Evolutionary conservation across 78 protist species (phyloP).

Genomic region (Polysphondylium violaceum): DNA sequence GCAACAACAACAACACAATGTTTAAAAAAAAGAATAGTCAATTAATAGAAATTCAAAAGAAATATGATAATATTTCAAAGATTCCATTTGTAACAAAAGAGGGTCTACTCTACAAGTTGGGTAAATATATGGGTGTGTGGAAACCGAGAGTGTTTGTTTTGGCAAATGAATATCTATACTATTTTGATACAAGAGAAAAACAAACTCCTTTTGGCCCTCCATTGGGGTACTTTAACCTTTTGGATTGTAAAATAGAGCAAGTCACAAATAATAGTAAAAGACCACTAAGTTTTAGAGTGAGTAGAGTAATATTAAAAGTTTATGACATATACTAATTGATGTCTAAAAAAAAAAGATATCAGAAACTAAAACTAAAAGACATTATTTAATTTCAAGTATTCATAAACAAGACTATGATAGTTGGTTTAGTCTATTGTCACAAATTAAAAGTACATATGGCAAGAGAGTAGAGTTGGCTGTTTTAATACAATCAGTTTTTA

Average conservation of each 20-base stretch:
- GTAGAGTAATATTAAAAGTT: too few relatives aligned
- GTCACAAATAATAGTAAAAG: not conserved
- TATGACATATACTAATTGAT: not conserved
- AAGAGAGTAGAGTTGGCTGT: not conserved
- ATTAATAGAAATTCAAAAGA: slow-evolving; percentile 26
- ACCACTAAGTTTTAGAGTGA: not conserved
- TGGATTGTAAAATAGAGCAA: slow-evolving; percentile 1
- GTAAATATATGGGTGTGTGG: slow-evolving; percentile 20
- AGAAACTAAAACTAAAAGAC: not conserved
- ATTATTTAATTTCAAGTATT: slow-evolving; percentile 11
- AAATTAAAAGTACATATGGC: not conserved
- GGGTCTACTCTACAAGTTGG: not conserved
- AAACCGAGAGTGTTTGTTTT: slow-evolving; percentile 5
- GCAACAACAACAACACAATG: too few relatives aligned
- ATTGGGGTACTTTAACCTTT: slow-evolving; percentile 15
- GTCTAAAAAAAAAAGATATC: not conserved
- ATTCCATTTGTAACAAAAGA: not conserved
- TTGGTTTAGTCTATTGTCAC: slow-evolving; percentile 21
- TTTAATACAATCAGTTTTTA: not conserved
- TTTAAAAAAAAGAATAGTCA: too few relatives aligned
- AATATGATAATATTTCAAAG: not conserved
- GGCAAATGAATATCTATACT: not conserved
- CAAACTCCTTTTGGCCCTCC: slow-evolving; percentile 12
- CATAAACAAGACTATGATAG: not conserved
- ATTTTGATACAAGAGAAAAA: slow-evolving; percentile 2